phyloP scores from a whole-genome alignment of 2,329 filamentous ascomycete species.

The Madurella mycetomatis region DNA sequence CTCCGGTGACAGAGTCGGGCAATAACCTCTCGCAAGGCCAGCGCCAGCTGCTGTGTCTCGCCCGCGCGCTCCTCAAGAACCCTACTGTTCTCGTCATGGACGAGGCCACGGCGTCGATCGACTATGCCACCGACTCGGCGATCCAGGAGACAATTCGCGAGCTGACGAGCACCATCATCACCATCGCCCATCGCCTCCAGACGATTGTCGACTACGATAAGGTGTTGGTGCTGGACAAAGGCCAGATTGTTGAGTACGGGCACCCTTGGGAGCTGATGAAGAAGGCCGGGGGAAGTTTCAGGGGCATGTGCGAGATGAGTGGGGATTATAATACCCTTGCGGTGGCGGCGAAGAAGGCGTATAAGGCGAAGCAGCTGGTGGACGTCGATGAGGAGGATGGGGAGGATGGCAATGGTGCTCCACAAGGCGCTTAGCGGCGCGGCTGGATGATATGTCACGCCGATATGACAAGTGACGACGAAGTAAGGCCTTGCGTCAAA shows the following conservation, averaged over 20 bases:
- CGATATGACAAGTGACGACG: neutral
- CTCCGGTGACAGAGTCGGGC: conserved; percentile 81
- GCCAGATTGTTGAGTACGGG: conserved; percentile 81
- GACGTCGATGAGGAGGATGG: conserved; percentile 34
- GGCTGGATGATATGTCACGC: too few relatives aligned
- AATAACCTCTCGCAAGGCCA: conserved; percentile 95
- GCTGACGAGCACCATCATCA: conserved; percentile 88
- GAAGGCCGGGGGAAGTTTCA: conserved; percentile 61
- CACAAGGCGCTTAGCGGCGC: too few relatives aligned
- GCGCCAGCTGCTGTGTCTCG: conserved; percentile 88
- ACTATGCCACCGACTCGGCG: conserved; percentile 91
- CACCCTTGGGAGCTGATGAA: conserved; percentile 78
- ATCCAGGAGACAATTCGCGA: conserved; percentile 97
- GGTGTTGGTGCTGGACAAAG: conserved; percentile 89
- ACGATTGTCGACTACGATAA: conserved; percentile 99
- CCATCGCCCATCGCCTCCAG: conserved; percentile 90
- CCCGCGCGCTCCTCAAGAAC: conserved; percentile 83
- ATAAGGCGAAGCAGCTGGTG: conserved; percentile 36
- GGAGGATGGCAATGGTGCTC: neutral
- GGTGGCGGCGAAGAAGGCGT: conserved; percentile 53
- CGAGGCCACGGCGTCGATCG: conserved; percentile 94
- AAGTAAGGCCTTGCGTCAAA: neutral
- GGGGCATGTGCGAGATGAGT: conserved; percentile 61
- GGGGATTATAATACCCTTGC: conserved; percentile 50
- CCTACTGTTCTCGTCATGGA: conserved; percentile 98